Conservation (phyloP, 768 basidiomycete genomes). For the Xanthoconium stramineum region DNA sequence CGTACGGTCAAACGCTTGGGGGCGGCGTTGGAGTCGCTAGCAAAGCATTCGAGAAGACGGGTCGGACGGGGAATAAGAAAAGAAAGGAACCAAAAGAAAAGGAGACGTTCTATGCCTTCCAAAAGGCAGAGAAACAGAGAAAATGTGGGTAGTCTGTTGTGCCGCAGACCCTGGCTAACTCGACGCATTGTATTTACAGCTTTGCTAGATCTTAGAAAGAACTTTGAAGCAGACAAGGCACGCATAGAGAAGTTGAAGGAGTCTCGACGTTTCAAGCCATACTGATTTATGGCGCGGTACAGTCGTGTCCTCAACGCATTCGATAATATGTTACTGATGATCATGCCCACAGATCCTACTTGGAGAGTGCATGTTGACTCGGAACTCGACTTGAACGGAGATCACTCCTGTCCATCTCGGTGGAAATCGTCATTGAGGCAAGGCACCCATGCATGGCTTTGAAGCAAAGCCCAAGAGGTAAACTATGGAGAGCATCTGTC, state of each 20-base stretch:
- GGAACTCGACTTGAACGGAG: neutral
- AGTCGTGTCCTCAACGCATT: neutral
- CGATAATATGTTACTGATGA: neutral
- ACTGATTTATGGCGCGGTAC: constrained; percentile 42
- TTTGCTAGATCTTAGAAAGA: constrained; percentile 60
- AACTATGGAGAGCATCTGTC: neutral
- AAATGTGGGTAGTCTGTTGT: constrained; percentile 47
- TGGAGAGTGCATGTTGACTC: neutral
- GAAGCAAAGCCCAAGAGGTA: neutral
- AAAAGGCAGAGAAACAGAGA: constrained; percentile 85
- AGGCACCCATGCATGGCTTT: no score
- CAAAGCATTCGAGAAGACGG: constrained; percentile 49
- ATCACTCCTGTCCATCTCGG: neutral
- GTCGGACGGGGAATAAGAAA: constrained; percentile 36
- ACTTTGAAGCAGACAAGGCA: constrained; percentile 87
- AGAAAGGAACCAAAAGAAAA: constrained; percentile 67
- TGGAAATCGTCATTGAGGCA: neutral
- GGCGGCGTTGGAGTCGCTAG: constrained; percentile 68
- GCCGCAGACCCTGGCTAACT: neutral
- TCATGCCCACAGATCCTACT: neutral
- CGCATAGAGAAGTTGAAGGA: constrained; percentile 48
- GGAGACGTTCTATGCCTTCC: constrained; percentile 84
- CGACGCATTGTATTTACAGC: constrained; percentile 33
- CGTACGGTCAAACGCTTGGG: constrained; percentile 84
- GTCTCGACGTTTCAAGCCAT: constrained; percentile 82